These are phyloP conservation scores for Datisca glomerata DNA, from an alignment of 306 rosid species.

Conservation along the genomic window DNA sequence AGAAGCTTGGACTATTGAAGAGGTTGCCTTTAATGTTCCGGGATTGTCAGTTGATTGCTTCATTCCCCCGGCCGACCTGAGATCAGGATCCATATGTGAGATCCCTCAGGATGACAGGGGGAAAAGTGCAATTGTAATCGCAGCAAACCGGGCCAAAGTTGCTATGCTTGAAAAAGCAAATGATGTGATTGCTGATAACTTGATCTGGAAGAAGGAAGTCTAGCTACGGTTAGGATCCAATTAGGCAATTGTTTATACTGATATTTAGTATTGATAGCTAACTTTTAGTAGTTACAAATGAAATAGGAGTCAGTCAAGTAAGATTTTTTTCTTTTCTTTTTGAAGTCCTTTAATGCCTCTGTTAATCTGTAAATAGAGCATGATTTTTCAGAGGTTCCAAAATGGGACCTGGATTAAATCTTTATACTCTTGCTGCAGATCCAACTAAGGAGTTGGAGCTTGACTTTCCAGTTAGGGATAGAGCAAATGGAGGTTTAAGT, in stretches of 20 bases:
- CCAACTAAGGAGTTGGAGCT: constrained; percentile 93
- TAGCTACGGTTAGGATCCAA: constrained; percentile 26
- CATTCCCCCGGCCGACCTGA: constrained; percentile 95
- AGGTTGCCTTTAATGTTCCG: constrained; percentile 88
- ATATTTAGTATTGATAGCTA: constrained; percentile 39
- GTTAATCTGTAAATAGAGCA: constrained; percentile 92
- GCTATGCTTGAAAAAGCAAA: constrained; percentile 65
- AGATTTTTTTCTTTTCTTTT: no score
- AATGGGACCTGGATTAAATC: constrained; percentile 45
- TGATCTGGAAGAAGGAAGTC: constrained; percentile 78
- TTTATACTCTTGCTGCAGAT: constrained; percentile 85
- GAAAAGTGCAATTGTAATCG: constrained; percentile 32
- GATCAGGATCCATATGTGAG: constrained; percentile 54
- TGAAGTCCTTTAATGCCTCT: constrained; percentile 53
- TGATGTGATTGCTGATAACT: constrained; percentile 35
- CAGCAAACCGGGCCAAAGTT: constrained; percentile 62
- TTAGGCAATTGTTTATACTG: constrained; percentile 76
- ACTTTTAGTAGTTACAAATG: constrained; percentile 47
- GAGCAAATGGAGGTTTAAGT: constrained; percentile 88
- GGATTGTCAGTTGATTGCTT: constrained; percentile 91
- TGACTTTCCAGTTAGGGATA: constrained; percentile 62
- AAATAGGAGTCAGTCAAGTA: constrained; percentile 37
- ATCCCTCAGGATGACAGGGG: constrained; percentile 70
- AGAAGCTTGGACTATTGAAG: constrained; percentile 98
- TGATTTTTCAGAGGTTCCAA: constrained; percentile 55